Evolutionary conservation across 208 protist species (phyloP), one percentile per base, ranked within the genome.

Genomic region (Trypanosoma melophagium): DNA sequence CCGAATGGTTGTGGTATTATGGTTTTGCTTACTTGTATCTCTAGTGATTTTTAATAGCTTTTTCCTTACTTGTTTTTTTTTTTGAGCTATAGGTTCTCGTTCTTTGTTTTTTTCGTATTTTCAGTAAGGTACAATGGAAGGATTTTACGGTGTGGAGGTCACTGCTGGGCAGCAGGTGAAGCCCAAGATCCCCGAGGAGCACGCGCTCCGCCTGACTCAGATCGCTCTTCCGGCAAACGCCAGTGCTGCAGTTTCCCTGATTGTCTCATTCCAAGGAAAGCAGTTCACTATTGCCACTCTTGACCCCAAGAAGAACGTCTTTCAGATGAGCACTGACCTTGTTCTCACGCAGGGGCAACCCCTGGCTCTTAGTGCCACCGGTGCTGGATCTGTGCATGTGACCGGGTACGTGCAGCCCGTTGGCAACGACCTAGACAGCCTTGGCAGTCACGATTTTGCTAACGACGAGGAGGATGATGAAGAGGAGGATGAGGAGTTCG

Each of bases 261-360:
- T 79, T 28, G 82, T 93, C 16, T 80, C 79, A 42, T 93, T 89
- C 69, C 83, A 95, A 65, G 90, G 87, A 50, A 95, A 93, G 84
- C 76, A 89, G 77, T 91, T 95, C 70, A 93, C 90, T 16, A 86
- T 95, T 45, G 90, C 84, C 7, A 95, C 90, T 40, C 81, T 95
- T 53, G 86, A 95, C 76, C 87, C 90, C 67, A 90, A 90, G 81
- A 80, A 69, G 55, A 85, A 83, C 60, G 57, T 84, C 31, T 93
- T 84, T 64, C 90, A 95, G 77, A 88, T 93, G 72, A 87, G 69
- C 75, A 93, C 83, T 21, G 90, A 95, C 71, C 81, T 95, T 59
- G 85, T 95, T 28, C 87, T 95, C 66, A 93, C 83, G n/a, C 80
- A 81, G 72, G 77, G 73, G n/a, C 89, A 95, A 77, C 68, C 74